Evolutionary conservation across 148 eudicot species (phyloP).

Genomic region (Vaccinium myrtillus): DNA sequence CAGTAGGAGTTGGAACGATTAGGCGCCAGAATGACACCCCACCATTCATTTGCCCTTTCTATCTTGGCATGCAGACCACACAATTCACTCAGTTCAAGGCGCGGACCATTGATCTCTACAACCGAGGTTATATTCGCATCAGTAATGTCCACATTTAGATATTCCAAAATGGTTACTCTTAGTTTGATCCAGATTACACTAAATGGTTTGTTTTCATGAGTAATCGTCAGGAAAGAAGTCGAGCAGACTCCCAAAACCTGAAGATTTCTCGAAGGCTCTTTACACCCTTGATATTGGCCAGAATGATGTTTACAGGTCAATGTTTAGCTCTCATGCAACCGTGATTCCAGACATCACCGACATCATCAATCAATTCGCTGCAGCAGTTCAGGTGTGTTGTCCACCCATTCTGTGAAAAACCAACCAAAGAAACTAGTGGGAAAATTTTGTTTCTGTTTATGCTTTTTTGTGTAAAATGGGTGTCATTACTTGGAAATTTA

Average conservation of each 20-base stretch:
- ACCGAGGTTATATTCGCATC: not conserved
- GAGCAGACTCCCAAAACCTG: constrained; percentile 15
- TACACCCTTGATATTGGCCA: constrained; percentile 31
- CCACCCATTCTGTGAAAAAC: not conserved
- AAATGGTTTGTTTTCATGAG: no score
- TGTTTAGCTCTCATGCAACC: not conserved
- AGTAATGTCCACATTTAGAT: no score
- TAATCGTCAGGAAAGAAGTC: not conserved
- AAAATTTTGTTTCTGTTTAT: no score
- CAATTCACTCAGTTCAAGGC: not conserved
- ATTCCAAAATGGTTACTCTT: no score
- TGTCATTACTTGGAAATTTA: no score
- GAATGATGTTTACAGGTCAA: constrained; percentile 16
- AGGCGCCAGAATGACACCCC: not conserved
- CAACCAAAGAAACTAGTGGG: no score
- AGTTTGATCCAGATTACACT: no score
- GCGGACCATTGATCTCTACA: not conserved
- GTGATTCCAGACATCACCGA: not conserved
- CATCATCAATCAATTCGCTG: constrained; percentile 1
- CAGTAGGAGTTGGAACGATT: not conserved
- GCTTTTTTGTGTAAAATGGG: no score
- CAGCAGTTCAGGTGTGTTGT: not conserved
- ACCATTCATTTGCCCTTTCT: not conserved
- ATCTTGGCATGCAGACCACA: not conserved
- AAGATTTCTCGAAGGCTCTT: constrained; percentile 22